A percentile compares a stretch with the other conserved stretches of the same genome.
These are phyloP conservation scores for Aureobasidium zeae DNA, from an alignment of 2,329 filamentous ascomycete species.

Conservation along the genomic window DNA sequence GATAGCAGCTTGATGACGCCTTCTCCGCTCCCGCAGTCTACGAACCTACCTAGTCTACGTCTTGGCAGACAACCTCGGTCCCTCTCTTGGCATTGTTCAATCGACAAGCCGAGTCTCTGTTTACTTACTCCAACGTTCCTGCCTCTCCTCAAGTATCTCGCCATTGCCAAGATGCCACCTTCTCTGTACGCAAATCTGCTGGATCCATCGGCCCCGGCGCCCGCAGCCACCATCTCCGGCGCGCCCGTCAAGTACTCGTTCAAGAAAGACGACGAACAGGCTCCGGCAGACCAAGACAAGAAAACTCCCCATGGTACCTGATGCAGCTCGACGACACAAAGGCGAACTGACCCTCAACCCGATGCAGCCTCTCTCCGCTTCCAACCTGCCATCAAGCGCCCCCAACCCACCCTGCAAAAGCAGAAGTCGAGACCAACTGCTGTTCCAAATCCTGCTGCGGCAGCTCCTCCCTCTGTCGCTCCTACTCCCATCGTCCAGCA, in stretches of 20 bases:
- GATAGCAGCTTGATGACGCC: too few species aligned
- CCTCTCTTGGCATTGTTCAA: neutral
- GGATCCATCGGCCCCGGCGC: constrained; percentile 36
- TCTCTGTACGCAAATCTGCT: constrained; percentile 82
- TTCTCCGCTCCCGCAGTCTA: constrained; percentile 5
- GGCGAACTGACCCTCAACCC: constrained; percentile 39
- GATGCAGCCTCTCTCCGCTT: constrained; percentile 60
- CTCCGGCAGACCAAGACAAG: constrained; percentile 45
- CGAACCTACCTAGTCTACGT: too few species aligned
- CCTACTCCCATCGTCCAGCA: constrained; percentile 31
- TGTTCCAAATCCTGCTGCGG: constrained; percentile 20
- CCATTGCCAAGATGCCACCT: constrained; percentile 6
- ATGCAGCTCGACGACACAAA: constrained; percentile 26
- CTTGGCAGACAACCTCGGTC: too few species aligned
- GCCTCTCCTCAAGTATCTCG: neutral
- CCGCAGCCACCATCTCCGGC: constrained; percentile 61
- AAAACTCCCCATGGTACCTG: constrained; percentile 54
- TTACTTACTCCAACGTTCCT: neutral
- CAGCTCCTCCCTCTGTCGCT: constrained; percentile 22
- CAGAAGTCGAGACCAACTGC: constrained; percentile 49
- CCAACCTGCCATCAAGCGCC: constrained; percentile 68
- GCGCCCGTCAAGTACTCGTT: constrained; percentile 69
- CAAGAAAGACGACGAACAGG: constrained; percentile 45
- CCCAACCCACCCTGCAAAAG: constrained; percentile 56
- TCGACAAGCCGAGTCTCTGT: neutral